A percentile compares a stretch with the other conserved stretches of the same genome.
Evolutionary conservation across 2,329 filamentous ascomycete species (phyloP).

Genomic region (Aspergillus japonicus): DNA sequence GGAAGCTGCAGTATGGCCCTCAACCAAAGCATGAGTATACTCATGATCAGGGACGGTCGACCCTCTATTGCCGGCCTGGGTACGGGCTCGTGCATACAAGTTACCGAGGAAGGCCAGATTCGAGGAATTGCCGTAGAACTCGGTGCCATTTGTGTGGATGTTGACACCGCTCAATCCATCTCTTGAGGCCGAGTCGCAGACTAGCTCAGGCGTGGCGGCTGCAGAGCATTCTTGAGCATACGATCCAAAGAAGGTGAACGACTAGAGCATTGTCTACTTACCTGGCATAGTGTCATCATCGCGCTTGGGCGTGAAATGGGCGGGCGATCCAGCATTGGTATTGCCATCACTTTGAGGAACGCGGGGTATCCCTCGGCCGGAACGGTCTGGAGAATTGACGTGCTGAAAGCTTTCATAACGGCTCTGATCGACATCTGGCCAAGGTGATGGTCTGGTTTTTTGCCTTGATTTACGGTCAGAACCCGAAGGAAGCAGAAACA

Average conservation of each 20-base stretch:
- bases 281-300: slow-evolving; percentile 3
- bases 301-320: background rate
- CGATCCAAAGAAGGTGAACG: background rate
- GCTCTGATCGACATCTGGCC: slow-evolving; percentile 11
- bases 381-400: background rate
- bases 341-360: background rate
- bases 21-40: background rate
- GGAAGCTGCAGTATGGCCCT: background rate
- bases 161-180: slow-evolving; percentile 29
- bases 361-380: background rate
- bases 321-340: slow-evolving; percentile 4
- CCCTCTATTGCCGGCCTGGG: slow-evolving; percentile 14
- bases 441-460: slow-evolving; percentile 15
- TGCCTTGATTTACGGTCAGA: background rate
- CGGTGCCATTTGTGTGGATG: slow-evolving; percentile 27
- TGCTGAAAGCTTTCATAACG: background rate
- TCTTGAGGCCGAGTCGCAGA: slow-evolving; percentile 19
- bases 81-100: slow-evolving; percentile 21
- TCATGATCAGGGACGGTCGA: slow-evolving; percentile 2
- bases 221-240: background rate
- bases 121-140: slow-evolving; percentile 30
- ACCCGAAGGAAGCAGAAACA: background rate
- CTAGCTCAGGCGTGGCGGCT: slow-evolving; percentile 12
- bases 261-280: background rate
- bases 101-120: slow-evolving; percentile 29